Conservation (phyloP, 2,329 filamentous ascomycete genomes). For the Colletotrichum sublineola region DNA sequence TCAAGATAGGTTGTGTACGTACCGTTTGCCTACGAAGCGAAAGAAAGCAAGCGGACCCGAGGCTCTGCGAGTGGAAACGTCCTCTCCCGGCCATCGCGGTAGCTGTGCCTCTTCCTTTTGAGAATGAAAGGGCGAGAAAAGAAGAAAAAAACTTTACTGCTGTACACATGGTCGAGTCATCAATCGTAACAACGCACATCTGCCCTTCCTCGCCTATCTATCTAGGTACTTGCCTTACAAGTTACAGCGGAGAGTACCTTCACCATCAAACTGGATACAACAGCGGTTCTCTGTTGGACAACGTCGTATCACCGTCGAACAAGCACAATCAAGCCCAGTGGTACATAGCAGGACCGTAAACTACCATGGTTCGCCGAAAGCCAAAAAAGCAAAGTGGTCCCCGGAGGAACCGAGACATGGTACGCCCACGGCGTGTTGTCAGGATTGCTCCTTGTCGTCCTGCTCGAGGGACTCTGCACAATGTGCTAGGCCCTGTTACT, state of each 20-base stretch:
- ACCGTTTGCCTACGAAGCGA: background rate
- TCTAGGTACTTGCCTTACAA: too few relatives aligned
- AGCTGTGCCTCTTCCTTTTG: too few relatives aligned
- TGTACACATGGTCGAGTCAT: too few relatives aligned
- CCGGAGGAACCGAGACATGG: background rate
- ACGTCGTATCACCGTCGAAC: background rate
- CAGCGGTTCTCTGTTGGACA: background rate
- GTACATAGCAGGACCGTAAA: background rate
- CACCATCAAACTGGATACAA: too few relatives aligned
- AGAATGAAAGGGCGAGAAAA: too few relatives aligned
- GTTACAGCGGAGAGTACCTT: too few relatives aligned
- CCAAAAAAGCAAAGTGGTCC: background rate
- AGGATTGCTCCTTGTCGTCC: constrained; percentile 5
- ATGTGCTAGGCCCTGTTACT: background rate
- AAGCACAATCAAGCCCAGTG: background rate
- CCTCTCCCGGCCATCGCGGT: too few relatives aligned
- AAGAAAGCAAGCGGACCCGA: too few relatives aligned
- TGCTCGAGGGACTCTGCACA: background rate
- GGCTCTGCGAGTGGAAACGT: too few relatives aligned
- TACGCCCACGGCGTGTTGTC: background rate
- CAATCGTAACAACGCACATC: too few relatives aligned
- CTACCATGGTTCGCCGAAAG: constrained; percentile 4
- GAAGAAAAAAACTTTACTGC: too few relatives aligned
- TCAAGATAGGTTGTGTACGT: background rate
- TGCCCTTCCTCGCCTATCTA: too few relatives aligned